Evolutionary conservation across 2,329 filamentous ascomycete species (phyloP).

Genomic region (Colletotrichum tamarilloi): DNA sequence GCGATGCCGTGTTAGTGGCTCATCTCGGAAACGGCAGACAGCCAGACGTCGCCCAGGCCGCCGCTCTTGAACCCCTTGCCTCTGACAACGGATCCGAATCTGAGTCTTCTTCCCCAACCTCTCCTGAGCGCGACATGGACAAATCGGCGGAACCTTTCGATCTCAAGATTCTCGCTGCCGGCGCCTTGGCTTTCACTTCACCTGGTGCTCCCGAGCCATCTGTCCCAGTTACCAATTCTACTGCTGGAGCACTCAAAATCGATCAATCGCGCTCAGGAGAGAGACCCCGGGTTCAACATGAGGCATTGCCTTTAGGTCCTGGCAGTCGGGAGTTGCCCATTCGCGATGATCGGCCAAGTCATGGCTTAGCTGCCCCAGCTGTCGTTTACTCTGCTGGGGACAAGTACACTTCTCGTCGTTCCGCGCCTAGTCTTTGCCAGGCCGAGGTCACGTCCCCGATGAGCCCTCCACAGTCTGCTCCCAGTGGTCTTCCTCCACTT

Average conservation of each 20-base stretch:
- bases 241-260: conserved; percentile 26
- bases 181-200: conserved; percentile 42
- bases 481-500: conserved; percentile 49
- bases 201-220: conserved; percentile 26
- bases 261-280: conserved; percentile 9
- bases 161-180: conserved; percentile 45
- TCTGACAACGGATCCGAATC: conserved; percentile 36
- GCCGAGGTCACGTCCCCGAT: conserved; percentile 20
- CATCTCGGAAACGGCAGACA: conserved; percentile 72
- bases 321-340: conserved; percentile 47
- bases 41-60: conserved; percentile 72
- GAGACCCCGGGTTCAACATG: neutral
- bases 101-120: conserved; percentile 31
- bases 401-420: conserved; percentile 12
- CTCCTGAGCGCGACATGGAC: conserved; percentile 25
- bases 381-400: conserved; percentile 24
- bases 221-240: conserved; percentile 34
- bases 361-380: conserved; percentile 20
- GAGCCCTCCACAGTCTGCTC: conserved; percentile 27
- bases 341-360: conserved; percentile 43
- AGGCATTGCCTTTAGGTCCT: conserved; percentile 6
- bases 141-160: conserved; percentile 37
- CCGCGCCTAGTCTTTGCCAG: conserved; percentile 7
- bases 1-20: conserved; percentile 75
- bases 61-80: conserved; percentile 64